Evolutionary conservation across 441 rosid species (phyloP), one percentile per base, ranked within the genome.

Genomic region (Erodium moschatum): DNA sequence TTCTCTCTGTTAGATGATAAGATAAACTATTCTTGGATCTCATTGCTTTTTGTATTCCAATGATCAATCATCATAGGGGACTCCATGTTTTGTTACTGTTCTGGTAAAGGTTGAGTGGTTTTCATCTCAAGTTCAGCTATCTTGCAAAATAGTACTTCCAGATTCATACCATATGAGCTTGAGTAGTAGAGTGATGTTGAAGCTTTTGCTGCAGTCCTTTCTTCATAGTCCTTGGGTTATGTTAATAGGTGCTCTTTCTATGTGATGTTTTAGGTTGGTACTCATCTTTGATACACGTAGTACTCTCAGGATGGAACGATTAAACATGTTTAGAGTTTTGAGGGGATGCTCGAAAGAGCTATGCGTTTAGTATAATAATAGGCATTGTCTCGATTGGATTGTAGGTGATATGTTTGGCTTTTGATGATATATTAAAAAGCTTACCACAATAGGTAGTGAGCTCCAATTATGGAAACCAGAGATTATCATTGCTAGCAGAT

Each of bases 1-100:
- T 80, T 48, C 12, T 68, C 27, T 35, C 71, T 63, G 16, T 46
- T 66, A 67, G 44, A 69, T 38, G 84, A 83, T 77, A 81, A 78
- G 44, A 50, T 79, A 73, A 21, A 70, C 67, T 74, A 81, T 72
- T 66, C 54, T 10, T 52, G 24, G 73, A 74, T 52, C 35, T 67
- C 46, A 15, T n/a, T 70, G 48, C 66, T 21, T 70, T 72, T 29
- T 70, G 38, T 21, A 31, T 20, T 5, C 13, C 12, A 29, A 54
- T 35, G 40, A 40, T 58, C 38, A 48, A 70, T 74, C 54, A 20
- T 20, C 61, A 12, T 5, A 20, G 52, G 66, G 52, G 66, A 68
- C 33, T 21, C 35, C 64, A 58, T 58, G 6, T 48, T 21, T 61
- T 61, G 6, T 11, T 0, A 21, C 15, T 10, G 15, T 16, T 16